Evolutionary conservation across 2,329 filamentous ascomycete species (phyloP).

Genomic region (Verticillium dahliae): DNA sequence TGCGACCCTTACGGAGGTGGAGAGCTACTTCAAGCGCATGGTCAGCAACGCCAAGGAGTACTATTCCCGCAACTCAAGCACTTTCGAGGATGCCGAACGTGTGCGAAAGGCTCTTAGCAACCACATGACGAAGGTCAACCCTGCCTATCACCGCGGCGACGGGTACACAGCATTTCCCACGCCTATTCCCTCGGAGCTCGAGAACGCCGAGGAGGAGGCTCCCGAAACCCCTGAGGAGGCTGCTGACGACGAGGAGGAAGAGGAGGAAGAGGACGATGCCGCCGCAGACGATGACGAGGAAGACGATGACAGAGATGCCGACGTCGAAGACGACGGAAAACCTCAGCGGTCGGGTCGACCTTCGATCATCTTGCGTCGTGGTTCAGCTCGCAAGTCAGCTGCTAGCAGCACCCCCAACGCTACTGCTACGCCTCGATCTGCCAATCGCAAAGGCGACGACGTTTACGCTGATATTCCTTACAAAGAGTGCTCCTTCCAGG

Average conservation of each 20-base stretch:
- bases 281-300: constrained; percentile 19
- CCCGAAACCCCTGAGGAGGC: constrained; percentile 4
- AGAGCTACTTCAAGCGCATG: constrained; percentile 83
- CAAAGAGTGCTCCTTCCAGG: constrained; percentile 69
- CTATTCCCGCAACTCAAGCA: constrained; percentile 64
- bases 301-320: constrained; percentile 19
- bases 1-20: constrained; percentile 62
- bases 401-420: constrained; percentile 21
- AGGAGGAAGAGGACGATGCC: constrained; percentile 14
- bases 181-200: constrained; percentile 54
- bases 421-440: constrained; percentile 22
- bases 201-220: neutral
- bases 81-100: constrained; percentile 80
- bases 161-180: constrained; percentile 67
- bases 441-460: constrained; percentile 41
- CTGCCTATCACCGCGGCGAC: constrained; percentile 61
- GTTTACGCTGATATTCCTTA: constrained; percentile 52
- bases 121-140: constrained; percentile 81
- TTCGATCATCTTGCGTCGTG: constrained; percentile 31
- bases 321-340: constrained; percentile 21
- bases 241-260: constrained; percentile 10
- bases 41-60: constrained; percentile 82
- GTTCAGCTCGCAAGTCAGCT: neutral
- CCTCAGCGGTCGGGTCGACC: constrained; percentile 14
- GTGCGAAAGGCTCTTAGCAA: constrained; percentile 81